Base-by-base conservation (phyloP, 305 asterid species). In the Solanum hybrid region DNA sequence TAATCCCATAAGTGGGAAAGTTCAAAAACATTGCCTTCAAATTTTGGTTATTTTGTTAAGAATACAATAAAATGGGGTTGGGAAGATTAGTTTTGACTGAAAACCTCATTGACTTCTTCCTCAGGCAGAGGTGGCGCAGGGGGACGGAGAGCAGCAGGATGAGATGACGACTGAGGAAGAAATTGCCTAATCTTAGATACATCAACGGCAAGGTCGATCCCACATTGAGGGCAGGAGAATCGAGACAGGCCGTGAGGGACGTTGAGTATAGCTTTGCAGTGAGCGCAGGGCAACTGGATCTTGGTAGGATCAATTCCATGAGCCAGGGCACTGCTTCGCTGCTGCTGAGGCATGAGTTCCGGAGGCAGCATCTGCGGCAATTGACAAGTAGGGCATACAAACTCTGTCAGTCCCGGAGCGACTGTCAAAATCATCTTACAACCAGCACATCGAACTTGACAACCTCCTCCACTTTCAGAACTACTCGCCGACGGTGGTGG, bases 351-450 rank as follows among this genome's bases (percentile, higher is more conserved):
- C 95, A 97, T 92, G 88, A 97, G 93, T 92, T 96, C 97, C 29
- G 99, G 99, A 45, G 99, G 99, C 57, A 97, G 94, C 99, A 97
- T 97, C 94, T 97, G 99, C 87, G 99, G 99, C 92, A 97, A 80
- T 92, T 95, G 92, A 92, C 99, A 97, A 88, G 96, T 92, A 89
- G 99, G 99, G 96, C 99, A 97, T 27, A 95, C 94, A 90, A 97
- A 97, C 93, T 97, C 99, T 83, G 96, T 94, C 88, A 95, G 87
- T 8, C 98, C 98, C 0, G 96, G 90, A 86, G 93, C 91, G 90
- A 97, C 99, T 38, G 97, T 93, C 41, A 97, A 91, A 89, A 97
- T 96, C 95, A 94, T 91, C 93, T 94, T 96, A 93, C 99, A 97
- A 34, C 99, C 98, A 7, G 99, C 99, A 90, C 99, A 97, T 0